Base-by-base conservation (phyloP, 2,329 filamentous ascomycete species). In the Calcarisporium arbuscula region DNA sequence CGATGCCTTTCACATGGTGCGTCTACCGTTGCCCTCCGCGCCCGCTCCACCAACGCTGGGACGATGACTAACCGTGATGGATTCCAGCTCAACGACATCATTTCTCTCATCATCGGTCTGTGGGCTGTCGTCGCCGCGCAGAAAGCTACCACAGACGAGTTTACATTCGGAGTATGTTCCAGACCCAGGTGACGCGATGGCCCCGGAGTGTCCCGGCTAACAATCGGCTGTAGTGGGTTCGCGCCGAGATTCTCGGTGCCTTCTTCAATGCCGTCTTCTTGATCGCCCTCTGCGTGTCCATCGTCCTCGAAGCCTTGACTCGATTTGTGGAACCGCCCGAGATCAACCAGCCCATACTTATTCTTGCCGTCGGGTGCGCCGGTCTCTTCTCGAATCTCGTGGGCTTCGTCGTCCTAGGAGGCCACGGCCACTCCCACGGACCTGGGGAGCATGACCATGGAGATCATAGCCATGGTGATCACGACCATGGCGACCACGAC, bases 191-290 rank as follows among this genome's bases (percentile, higher is more conserved):
- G 16, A 7, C 20, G 5, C 27, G 15, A 6, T 14, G 5, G 20
- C 23, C n/a, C 17, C 10, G 28, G 15, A 23, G 30, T 40, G 15
- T 5, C 10, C 17, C 15, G 32, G 23, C 52, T 58, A 43, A 58
- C 35, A 22, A n/a, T 21, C n/a, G n/a, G 25, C 17, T 19, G 8
- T 49, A 90, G 84, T 98, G 89, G 85, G 83, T 96, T 68, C 86
- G 92, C 48, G 92, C 92, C 22, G 92, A 98, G 68, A 96, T 94
- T 9, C 73, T 98, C 6, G 92, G 92, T 53, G 92, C 92, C 30
- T 81, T 96, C 50, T 86, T 96, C 64, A 98, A 98, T 53, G 92
- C 92, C 47, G 90, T 96, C 29, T 98, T 98, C 67, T 72, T 98
- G 28, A 92, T 98, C 53, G 92, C 92, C 7, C 76, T 98, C 8